Percentiles rank a stretch among this genome's conserved stretches.
Conservation (phyloP, 495 filamentous ascomycete species). For the Aspergillus leporis region DNA sequence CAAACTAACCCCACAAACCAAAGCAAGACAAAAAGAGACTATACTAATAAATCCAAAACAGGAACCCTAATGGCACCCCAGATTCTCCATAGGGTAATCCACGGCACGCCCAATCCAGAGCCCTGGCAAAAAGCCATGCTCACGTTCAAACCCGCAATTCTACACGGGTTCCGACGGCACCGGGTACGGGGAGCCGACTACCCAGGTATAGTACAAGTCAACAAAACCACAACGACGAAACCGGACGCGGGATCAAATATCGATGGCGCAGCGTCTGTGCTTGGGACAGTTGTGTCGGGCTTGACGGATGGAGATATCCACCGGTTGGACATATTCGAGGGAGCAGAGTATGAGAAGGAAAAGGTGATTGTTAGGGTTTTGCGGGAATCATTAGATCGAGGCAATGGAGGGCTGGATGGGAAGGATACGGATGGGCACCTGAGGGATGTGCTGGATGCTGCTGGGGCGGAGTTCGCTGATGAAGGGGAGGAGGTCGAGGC, state of each 20-base stretch:
- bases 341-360: constrained; percentile 65
- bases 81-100: constrained; percentile 81
- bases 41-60: constrained; percentile 21
- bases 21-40: not conserved
- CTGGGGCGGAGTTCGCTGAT: constrained; percentile 29
- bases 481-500: constrained; percentile 58
- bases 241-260: not conserved
- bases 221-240: not conserved
- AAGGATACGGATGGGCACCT: constrained; percentile 23
- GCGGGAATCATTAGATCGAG: constrained; percentile 31
- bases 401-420: constrained; percentile 12
- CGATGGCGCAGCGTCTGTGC: constrained; percentile 47
- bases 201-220: constrained; percentile 68
- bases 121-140: constrained; percentile 55
- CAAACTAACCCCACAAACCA: not conserved
- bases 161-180: constrained; percentile 71
- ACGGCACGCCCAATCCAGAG: constrained; percentile 55
- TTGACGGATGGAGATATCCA: constrained; percentile 74
- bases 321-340: constrained; percentile 84
- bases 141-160: constrained; percentile 69
- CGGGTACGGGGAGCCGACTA: constrained; percentile 71
- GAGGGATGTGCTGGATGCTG: constrained; percentile 33
- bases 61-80: constrained; percentile 72
- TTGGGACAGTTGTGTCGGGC: constrained; percentile 78
- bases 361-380: constrained; percentile 62